Base-by-base conservation (phyloP, 306 rosid genomes). In the Sindora glabra region DNA sequence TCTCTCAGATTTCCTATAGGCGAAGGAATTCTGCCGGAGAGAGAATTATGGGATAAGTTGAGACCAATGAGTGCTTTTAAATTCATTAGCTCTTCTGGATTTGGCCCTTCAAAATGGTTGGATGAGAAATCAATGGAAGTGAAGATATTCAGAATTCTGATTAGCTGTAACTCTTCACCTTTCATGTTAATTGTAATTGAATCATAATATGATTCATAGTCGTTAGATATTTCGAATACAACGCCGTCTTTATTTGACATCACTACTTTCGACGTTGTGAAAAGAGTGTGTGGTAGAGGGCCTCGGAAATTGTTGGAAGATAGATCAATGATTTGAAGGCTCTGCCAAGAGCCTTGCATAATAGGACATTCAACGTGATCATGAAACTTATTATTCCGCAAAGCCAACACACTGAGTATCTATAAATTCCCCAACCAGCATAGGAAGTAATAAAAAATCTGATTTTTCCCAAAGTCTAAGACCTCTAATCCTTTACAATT, bases 251-350 rank as follows among this genome's bases (percentile, higher is more conserved):
- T 41, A 1, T 24, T 5, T 14, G 2, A 7, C 12, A 10, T 4
- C 58, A 74, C 56, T 37, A 67, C 71, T 5, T 16, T 8, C 79
- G 58, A 68, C 0, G 16, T 13, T 8, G 0, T 23, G 14, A 68
- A 7, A 50, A 1, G 6, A 26, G 0, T 10, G 19, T 14, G n/a
- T 21, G 37, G 72, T 24, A 69, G 3, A 9, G 19, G 0, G 10
- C 64, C 72, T 10, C 2, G 32, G 25, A 69, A 69, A 49, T 25
- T 57, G 59, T 69, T 75, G 36, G 1, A 47, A 14, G 71, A 67
- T 0, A 74, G 0, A 12, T 74, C 67, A 2, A 62, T 0, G 7
- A 74, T 68, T 22, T 55, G 71, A 24, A 68, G 67, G 9, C 0
- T 39, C 6, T 0, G 1, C 77, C 72, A 65, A 17, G 18, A 26